These are phyloP conservation scores for Trichosanthes cucumerina DNA, from an alignment of 306 rosid species.

Conservation along the genomic window DNA sequence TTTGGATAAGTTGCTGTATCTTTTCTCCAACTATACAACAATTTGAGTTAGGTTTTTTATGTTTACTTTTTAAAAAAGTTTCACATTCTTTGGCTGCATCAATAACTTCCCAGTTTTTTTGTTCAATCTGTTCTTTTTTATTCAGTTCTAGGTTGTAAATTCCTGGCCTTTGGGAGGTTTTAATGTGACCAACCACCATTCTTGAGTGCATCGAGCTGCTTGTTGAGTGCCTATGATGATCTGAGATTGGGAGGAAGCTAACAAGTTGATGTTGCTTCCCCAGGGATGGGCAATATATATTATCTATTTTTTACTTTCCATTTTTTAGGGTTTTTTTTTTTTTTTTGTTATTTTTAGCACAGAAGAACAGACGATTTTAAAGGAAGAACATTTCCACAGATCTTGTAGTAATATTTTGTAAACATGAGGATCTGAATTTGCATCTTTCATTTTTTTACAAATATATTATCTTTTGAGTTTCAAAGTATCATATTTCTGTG, in stretches of 20 bases:
- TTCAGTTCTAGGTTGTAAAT: conserved; percentile 21
- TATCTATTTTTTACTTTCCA: neutral
- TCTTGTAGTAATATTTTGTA: conserved; percentile 6
- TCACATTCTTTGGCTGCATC: conserved; percentile 66
- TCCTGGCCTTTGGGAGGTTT: conserved; percentile 26
- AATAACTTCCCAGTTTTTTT: conserved; percentile 34
- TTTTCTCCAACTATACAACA: conserved; percentile 70
- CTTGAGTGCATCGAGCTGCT: conserved; percentile 31
- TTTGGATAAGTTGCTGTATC: conserved; percentile 47
- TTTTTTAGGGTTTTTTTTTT: neutral
- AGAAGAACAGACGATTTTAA: neutral
- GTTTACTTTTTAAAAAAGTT: conserved; percentile 1
- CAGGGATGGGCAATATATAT: neutral
- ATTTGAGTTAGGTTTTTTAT: conserved; percentile 43
- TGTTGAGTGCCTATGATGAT: neutral
- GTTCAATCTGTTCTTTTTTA: conserved; percentile 35
- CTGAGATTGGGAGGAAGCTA: conserved; percentile 1
- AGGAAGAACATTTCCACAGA: neutral
- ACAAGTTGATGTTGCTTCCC: conserved; percentile 16
- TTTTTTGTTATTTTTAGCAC: neutral
- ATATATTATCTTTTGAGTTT: neutral
- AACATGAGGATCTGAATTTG: neutral
- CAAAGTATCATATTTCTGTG: conserved; percentile 2
- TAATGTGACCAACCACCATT: conserved; percentile 41
- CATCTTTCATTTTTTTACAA: neutral